Base-by-base conservation (phyloP, 2,329 filamentous ascomycete species). In the Colletotrichum sp. region DNA sequence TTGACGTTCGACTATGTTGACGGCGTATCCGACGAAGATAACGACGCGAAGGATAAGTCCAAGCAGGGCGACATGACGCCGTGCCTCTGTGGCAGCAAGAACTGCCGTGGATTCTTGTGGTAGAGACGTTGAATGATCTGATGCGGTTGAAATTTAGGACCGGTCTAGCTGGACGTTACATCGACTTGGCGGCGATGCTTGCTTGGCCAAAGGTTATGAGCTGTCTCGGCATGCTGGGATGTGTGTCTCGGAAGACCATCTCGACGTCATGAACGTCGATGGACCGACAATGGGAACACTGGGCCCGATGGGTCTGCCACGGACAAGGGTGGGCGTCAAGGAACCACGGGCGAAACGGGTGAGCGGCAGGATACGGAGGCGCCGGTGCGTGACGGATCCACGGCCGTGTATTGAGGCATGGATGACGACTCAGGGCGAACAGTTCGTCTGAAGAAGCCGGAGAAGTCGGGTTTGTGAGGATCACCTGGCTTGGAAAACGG, bases 1-100 rank as follows among this genome's bases (percentile, higher is more conserved):
- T 84, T 97, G 36, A 96, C 93, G 0, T 96, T 97, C 81, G 94
- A 96, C 80, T 97, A 97, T 80, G 88, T 94, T 7, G 93, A 94
- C 78, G 92, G 92, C 10, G 88, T 91, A 28, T 89, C 90, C 10
- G 86, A 87, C 24, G 83, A 87, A 30, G 85, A 86, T 15, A 84
- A 87, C 36, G 88, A 91, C 71, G 88, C 89, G 2, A 86, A 89
- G 3, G 87, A 91, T 55, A 86, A 87, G 36, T 86, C 85, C 76
- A 86, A 86, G 65, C 85, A 81, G 12, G 84, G 87, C 76, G 87
- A 90, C 74, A 92, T 92, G 91, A 89, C 88, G 7, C 83, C 78
- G 71, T 93, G 91, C 80, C 81, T 92, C 9, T 96, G 95, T 79
- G 90, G 92, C 2, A 90, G 92, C 62, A 80, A 85, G 44, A 92